Evolutionary conservation across 2,329 filamentous ascomycete species (phyloP), one percentile per base, ranked within the genome.

Genomic region (Zymoseptoria brevis): DNA sequence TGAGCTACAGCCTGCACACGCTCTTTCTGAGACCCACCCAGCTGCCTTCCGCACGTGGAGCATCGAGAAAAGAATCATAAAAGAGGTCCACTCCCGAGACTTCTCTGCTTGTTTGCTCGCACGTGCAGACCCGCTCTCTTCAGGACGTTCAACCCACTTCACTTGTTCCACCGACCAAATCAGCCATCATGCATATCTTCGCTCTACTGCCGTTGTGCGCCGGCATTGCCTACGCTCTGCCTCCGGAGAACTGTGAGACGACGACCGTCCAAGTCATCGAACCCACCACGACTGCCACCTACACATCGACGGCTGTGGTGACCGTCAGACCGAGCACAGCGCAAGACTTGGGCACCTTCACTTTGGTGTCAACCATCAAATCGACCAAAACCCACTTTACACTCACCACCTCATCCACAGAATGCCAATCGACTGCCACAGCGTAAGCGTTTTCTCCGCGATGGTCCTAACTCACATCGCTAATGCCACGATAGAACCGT

Each of bases 211-310:
- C 62, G 30, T 56, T 70, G 19, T 55, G 69, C 30, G 66, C 65
- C n/a, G 65, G 57, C 53, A 19, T 67, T 48, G 60, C 51, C 53
- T 53, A 57, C 55, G 69, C 67, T 53, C 59, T 69, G 21, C 69
- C 69, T 13, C 68, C 69, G 55, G 64, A 67, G 5, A 55, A 50
- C 49, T 72, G 70, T 58, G 60, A 58, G 9, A 71, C 69, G 11
- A 64, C 59, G 19, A 72, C 69, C 9, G 60, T 48, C 13, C 62
- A 68, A 53, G 63, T 67, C 49, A 67, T 71, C 19, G 57, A 68
- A 19, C 70, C 70, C 4, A 71, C 69, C 9, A 64, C 53, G 41
- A 72, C 70, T n/a, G 63, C 62, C 19, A 71, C 69, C 4, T 71
- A 69, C 61, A 58, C 57, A 2, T 64, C 62, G 19, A 71, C 68